These are phyloP conservation scores for Oryza meridionalis DNA, from an alignment of 176 grass and related monocot genomes.

Conservation along the genomic window DNA sequence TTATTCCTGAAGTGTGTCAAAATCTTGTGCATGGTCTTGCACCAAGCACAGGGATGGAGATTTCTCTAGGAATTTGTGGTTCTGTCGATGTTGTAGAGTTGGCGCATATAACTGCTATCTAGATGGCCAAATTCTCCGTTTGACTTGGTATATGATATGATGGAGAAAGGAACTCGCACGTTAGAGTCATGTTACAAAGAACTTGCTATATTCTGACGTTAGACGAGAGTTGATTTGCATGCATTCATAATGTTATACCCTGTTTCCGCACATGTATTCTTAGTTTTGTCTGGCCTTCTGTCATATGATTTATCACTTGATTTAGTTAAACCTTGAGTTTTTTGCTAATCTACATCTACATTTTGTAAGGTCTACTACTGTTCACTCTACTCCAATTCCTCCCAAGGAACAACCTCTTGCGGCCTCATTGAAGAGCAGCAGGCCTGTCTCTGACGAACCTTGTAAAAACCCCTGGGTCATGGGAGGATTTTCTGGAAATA, in stretches of 20 bases:
- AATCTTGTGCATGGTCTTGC: not conserved
- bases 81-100: not conserved
- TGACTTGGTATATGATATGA: not conserved
- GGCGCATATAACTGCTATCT: not conserved
- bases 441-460: conserved; percentile 42
- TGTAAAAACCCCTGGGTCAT: conserved; percentile 51
- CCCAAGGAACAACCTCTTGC: conserved; percentile 59
- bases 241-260: conserved; percentile 10
- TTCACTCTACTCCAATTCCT: conserved; percentile 78
- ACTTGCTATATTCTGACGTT: not conserved
- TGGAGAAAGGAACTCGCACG: not conserved
- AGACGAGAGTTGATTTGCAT: conserved; percentile 23
- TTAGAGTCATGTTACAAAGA: not conserved
- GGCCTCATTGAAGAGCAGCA: conserved; percentile 52
- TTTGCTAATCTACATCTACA: conserved; percentile 38
- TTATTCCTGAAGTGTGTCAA: not conserved
- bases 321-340: not conserved
- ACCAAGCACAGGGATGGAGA: not conserved
- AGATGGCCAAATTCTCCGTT: conserved; percentile 3
- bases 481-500: conserved; percentile 42
- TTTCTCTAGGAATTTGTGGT: not conserved
- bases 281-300: conserved; percentile 1
- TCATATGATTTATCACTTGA: not conserved
- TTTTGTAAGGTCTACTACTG: conserved; percentile 77
- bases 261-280: not conserved